phyloP scores from a whole-genome alignment of 352 stramenopile genomes.

The Pythium aquatile region DNA sequence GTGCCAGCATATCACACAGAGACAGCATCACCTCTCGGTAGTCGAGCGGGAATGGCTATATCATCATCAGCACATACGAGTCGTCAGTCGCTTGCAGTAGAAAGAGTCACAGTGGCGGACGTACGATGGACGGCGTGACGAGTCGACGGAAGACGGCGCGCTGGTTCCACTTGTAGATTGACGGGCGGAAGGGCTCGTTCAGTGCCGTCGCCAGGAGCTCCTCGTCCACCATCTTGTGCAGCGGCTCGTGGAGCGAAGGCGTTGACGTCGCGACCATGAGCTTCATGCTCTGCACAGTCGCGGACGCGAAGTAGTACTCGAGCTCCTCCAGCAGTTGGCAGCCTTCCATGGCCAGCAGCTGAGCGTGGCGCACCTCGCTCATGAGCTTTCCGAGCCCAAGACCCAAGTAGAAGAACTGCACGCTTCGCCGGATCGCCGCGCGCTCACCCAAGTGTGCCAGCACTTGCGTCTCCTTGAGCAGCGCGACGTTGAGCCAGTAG shows the following conservation, averaged over 20 bases:
- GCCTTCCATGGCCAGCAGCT: constrained; percentile 66
- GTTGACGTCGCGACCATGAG: constrained; percentile 79
- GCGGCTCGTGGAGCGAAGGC: constrained; percentile 53
- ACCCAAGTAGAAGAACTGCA: constrained; percentile 81
- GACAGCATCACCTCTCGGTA: constrained; percentile 81
- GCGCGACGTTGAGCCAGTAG: constrained; percentile 80
- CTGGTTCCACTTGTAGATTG: constrained; percentile 85
- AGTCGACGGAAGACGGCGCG: constrained; percentile 71
- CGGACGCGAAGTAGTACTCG: constrained; percentile 81
- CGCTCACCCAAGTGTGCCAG: constrained; percentile 60
- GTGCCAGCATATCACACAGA: constrained; percentile 75
- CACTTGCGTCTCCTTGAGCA: constrained; percentile 67
- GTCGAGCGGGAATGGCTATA: constrained; percentile 74
- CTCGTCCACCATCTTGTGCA: constrained; percentile 36
- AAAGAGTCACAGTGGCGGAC: neutral
- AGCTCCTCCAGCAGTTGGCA: constrained; percentile 85
- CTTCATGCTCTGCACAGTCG: constrained; percentile 84
- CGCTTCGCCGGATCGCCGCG: constrained; percentile 50
- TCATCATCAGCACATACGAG: neutral
- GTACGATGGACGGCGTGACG: constrained; percentile 69
- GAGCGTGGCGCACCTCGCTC: constrained; percentile 45
- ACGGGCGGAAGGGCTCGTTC: constrained; percentile 60
- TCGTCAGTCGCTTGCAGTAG: constrained; percentile 1
- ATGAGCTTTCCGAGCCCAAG: constrained; percentile 67
- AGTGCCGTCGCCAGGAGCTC: constrained; percentile 32